These are phyloP conservation scores for Aspergillus homomorphus DNA, from an alignment of 495 filamentous ascomycete genomes.

Conservation along the genomic window DNA sequence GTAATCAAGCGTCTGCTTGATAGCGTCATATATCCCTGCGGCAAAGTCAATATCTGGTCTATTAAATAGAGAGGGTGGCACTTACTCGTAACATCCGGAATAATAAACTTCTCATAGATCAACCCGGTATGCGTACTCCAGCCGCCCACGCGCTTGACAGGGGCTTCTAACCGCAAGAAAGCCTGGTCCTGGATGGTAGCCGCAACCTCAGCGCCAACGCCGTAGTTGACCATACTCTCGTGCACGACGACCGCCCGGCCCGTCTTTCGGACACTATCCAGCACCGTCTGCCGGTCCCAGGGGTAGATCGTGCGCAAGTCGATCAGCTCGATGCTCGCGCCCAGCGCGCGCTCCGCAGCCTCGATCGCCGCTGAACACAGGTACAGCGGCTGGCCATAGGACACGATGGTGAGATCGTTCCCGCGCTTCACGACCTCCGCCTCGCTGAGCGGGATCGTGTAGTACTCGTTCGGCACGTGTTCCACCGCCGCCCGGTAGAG, in stretches of 20 bases:
- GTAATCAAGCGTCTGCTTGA: conserved; percentile 58
- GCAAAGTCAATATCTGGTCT: conserved; percentile 4
- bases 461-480: conserved; percentile 81
- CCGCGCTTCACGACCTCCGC: conserved; percentile 87
- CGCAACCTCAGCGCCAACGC: conserved; percentile 89
- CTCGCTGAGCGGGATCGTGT: conserved; percentile 80
- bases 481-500: conserved; percentile 94
- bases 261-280: conserved; percentile 85
- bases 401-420: conserved; percentile 79
- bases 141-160: conserved; percentile 84
- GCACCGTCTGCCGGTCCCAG: conserved; percentile 84
- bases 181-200: conserved; percentile 87
- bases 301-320: conserved; percentile 91
- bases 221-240: conserved; percentile 93
- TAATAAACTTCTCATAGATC: conserved; percentile 78
- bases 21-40: conserved; percentile 63
- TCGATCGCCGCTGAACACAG: conserved; percentile 77
- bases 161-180: conserved; percentile 87
- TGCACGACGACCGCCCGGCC: conserved; percentile 90
- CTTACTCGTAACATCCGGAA: conserved; percentile 91
- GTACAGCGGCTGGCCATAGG: conserved; percentile 91
- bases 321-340: conserved; percentile 80
- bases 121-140: conserved; percentile 87
- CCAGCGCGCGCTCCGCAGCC: conserved; percentile 76
- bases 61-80: conserved; percentile 18